Conservation (phyloP, 164 flowering plant genomes). For the Euptelea pleiosperma region DNA sequence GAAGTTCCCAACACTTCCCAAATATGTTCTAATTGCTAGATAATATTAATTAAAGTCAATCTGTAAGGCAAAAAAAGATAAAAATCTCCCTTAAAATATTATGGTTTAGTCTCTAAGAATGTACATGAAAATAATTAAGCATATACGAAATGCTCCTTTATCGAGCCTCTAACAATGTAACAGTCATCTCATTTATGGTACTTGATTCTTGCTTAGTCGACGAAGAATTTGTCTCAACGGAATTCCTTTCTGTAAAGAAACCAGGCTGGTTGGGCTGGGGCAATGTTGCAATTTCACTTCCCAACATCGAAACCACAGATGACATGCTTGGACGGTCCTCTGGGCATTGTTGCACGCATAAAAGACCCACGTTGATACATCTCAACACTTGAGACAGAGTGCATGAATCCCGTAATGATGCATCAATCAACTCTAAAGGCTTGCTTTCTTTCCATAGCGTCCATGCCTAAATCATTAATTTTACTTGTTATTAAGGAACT, state of each 20-base stretch:
- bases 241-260: constrained; percentile 1
- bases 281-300: neutral
- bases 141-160: too few relatives aligned
- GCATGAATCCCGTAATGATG: neutral
- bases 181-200: neutral
- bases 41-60: too few relatives aligned
- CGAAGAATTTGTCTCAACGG: neutral
- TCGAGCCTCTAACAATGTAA: too few relatives aligned
- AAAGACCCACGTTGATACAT: constrained; percentile 5
- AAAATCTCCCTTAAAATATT: too few relatives aligned
- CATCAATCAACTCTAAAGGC: neutral
- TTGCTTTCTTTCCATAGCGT: constrained; percentile 1
- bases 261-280: constrained; percentile 7
- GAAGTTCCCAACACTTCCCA: too few relatives aligned
- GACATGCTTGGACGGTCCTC: constrained; percentile 9
- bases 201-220: too few relatives aligned
- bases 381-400: neutral
- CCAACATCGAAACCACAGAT: constrained; percentile 9
- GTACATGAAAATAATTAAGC: too few relatives aligned
- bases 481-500: too few relatives aligned
- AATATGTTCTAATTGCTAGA: too few relatives aligned
- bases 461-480: constrained; percentile 10
- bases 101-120: too few relatives aligned
- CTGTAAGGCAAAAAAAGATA: too few relatives aligned
- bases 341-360: constrained; percentile 10